A percentile compares a stretch with the other conserved stretches of the same genome.
phyloP scores from a whole-genome alignment of 768 basidiomycete species.

The Tubosaeta brunneosetosa region DNA sequence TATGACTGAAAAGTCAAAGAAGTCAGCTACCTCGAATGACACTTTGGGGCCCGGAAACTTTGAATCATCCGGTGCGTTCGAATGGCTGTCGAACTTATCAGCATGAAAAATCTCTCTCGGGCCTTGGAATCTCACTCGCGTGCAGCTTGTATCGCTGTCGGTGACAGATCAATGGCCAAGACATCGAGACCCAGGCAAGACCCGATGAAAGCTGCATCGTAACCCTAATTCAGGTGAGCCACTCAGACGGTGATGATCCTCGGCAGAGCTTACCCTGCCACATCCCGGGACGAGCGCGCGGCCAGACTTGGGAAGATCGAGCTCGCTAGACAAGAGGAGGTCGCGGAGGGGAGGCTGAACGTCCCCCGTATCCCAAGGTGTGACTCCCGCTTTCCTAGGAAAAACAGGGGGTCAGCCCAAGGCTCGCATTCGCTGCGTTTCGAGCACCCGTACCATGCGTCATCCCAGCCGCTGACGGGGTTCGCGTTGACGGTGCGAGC shows the following conservation, averaged over 20 bases:
- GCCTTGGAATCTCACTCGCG: no score
- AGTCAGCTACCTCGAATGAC: constrained; percentile 18
- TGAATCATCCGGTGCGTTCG: not conserved
- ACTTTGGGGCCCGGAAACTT: not conserved
- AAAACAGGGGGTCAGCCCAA: not conserved
- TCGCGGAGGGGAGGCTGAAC: constrained; percentile 54
- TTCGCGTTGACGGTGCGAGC: constrained; percentile 4
- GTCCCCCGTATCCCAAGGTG: constrained; percentile 60
- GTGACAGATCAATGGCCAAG: constrained; percentile 13
- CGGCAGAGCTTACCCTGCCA: no score
- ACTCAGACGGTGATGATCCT: not conserved
- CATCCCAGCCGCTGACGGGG: constrained; percentile 17
- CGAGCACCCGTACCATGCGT: constrained; percentile 8
- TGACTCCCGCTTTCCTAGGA: constrained; percentile 43
- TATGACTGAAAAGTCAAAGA: constrained; percentile 16
- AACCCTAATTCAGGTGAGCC: constrained; percentile 10
- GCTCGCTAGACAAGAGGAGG: constrained; percentile 41
- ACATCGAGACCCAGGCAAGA: constrained; percentile 15
- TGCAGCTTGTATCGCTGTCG: no score
- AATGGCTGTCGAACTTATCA: not conserved
- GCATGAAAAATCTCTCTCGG: no score
- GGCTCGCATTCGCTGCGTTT: not conserved
- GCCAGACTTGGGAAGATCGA: constrained; percentile 40
- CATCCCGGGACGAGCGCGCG: constrained; percentile 48
- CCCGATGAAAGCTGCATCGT: constrained; percentile 16